These are phyloP conservation scores for Leucosporidium scottii DNA, from an alignment of 768 basidiomycete genomes.

Conservation along the genomic window DNA sequence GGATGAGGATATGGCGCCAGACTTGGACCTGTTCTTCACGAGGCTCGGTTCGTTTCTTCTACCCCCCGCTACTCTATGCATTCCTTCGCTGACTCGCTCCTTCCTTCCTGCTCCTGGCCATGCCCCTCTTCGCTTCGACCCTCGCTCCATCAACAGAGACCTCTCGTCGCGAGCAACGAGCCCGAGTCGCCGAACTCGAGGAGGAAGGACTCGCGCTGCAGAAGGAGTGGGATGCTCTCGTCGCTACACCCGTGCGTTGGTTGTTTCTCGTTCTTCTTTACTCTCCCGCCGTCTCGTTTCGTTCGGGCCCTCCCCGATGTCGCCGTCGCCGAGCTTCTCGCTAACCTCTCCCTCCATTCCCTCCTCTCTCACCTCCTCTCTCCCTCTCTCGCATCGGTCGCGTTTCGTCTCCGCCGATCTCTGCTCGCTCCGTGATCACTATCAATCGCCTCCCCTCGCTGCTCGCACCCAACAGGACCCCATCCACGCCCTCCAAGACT, in stretches of 20 bases:
- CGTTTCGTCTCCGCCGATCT: no score
- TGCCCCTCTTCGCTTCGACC: not conserved
- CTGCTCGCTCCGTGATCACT: no score
- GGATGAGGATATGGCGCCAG: constrained; percentile 47
- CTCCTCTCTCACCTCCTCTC: not conserved
- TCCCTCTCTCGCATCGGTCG: no score
- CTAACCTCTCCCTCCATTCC: not conserved
- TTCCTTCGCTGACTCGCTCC: not conserved
- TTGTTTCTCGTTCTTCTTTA: no score
- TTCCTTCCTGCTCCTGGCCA: no score
- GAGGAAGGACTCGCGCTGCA: constrained; percentile 43
- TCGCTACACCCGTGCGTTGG: no score
- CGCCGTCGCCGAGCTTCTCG: no score
- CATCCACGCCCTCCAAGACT: constrained; percentile 47
- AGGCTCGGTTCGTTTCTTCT: constrained; percentile 8
- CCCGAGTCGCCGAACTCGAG: constrained; percentile 46
- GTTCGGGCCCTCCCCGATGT: no score
- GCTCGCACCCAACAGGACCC: constrained; percentile 46
- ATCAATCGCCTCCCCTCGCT: not conserved
- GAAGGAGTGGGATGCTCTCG: constrained; percentile 1
- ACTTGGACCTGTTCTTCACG: constrained; percentile 16
- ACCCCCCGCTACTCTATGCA: not conserved
- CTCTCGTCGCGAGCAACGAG: not conserved
- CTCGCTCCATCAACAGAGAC: not conserved
- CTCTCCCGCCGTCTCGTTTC: no score